phyloP scores from a whole-genome alignment of 306 rosid genomes.

The Quillaja saponaria region DNA sequence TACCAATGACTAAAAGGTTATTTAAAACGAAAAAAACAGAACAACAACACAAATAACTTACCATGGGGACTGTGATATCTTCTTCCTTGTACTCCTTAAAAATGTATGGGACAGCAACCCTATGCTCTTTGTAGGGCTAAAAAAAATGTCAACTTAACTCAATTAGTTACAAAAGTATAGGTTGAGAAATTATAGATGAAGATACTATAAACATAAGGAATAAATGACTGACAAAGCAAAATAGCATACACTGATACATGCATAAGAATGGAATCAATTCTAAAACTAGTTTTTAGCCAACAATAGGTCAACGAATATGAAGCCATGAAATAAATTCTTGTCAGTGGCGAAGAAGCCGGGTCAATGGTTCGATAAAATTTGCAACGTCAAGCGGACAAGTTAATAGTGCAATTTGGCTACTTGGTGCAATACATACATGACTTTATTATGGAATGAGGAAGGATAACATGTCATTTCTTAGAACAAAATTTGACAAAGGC shows the following conservation, averaged over 20 bases:
- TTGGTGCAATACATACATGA: no score
- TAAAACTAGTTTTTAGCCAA: background rate
- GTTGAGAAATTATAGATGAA: constrained; percentile 15
- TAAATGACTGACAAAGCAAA: constrained; percentile 10
- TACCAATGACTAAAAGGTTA: no score
- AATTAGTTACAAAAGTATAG: constrained; percentile 39
- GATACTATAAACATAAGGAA: constrained; percentile 7
- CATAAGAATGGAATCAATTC: constrained; percentile 2
- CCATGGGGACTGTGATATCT: constrained; percentile 98
- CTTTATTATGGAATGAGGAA: no score
- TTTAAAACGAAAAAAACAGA: no score
- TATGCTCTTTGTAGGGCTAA: constrained; percentile 81
- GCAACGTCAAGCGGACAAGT: no score
- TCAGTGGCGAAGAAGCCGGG: no score
- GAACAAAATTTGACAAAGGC: background rate
- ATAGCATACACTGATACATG: constrained; percentile 12
- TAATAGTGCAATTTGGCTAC: no score
- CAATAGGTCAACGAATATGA: constrained; percentile 8
- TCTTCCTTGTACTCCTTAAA: constrained; percentile 89
- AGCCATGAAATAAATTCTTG: no score
- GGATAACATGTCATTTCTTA: no score
- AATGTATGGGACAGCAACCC: constrained; percentile 94
- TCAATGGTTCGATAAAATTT: no score
- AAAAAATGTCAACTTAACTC: constrained; percentile 32
- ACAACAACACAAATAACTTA: constrained; percentile 33